These are phyloP conservation scores for Chrysosporium queenslandicum DNA, from an alignment of 2,329 filamentous ascomycete genomes.

Conservation along the genomic window DNA sequence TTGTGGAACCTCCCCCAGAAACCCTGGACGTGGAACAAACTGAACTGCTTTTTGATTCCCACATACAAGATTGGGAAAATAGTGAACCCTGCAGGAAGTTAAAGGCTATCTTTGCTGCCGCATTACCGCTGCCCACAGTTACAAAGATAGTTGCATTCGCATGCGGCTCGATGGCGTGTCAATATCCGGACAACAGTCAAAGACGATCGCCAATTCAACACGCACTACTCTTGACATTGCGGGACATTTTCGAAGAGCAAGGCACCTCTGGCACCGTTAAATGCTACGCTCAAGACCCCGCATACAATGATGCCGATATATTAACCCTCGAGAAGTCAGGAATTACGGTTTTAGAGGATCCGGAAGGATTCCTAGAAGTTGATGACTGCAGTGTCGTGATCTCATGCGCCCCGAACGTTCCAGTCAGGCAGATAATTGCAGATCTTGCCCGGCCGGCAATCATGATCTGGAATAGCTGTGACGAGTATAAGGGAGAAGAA, in stretches of 20 bases:
- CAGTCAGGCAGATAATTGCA: conserved; percentile 33
- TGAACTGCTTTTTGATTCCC: neutral
- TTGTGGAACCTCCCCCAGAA: neutral
- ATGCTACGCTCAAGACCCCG: conserved; percentile 26
- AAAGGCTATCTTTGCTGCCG: neutral
- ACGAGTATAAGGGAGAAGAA: neutral
- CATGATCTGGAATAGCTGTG: conserved; percentile 24
- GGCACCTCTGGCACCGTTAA: conserved; percentile 11
- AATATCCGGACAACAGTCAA: neutral
- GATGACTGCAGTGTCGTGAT: conserved; percentile 33
- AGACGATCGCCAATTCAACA: conserved; percentile 18
- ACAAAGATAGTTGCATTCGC: conserved; percentile 14
- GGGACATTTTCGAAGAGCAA: conserved; percentile 12
- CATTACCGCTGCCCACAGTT: neutral
- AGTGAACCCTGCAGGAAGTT: conserved; percentile 9
- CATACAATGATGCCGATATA: conserved; percentile 19
- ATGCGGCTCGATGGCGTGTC: neutral
- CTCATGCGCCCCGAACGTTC: conserved; percentile 26
- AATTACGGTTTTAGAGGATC: conserved; percentile 23
- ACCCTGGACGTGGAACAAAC: neutral
- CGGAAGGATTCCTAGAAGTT: conserved; percentile 30
- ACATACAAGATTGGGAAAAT: conserved; percentile 7
- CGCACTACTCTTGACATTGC: conserved; percentile 21
- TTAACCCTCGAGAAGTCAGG: conserved; percentile 17
- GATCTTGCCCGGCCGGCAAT: conserved; percentile 30